Conservation (phyloP, 129 eudicot species). For the Daucus carota region DNA sequence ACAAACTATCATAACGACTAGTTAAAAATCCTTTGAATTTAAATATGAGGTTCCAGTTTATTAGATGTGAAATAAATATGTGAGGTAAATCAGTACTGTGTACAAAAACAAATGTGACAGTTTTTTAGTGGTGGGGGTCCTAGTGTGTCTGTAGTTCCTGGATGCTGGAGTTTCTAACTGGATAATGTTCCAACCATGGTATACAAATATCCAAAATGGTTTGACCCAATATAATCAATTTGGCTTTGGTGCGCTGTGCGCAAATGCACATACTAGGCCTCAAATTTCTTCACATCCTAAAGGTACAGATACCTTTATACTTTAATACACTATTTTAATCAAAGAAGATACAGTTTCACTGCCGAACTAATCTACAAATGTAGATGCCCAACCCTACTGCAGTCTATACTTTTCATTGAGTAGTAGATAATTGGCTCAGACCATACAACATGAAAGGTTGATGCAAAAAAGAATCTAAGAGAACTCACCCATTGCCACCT, state of each 20-base stretch:
- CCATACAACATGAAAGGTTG: neutral
- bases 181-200: neutral
- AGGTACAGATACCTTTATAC: neutral
- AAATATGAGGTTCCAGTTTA: neutral
- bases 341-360: neutral
- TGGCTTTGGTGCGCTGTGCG: too few relatives aligned
- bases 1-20: neutral
- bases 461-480: neutral
- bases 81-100: neutral
- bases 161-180: neutral
- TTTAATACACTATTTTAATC: neutral
- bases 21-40: neutral
- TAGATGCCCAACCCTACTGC: too few relatives aligned
- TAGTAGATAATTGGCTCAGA: neutral
- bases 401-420: neutral
- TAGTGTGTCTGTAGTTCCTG: neutral
- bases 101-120: neutral
- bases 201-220: neutral
- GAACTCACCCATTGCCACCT: constrained; percentile 89
- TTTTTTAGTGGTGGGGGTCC: neutral
- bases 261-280: neutral
- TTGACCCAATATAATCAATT: neutral
- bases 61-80: neutral
- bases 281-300: neutral
- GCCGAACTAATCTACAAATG: neutral